Base-by-base conservation (phyloP, 192 early-diverging fungal species). In the Phycomyces blakesleeanus region DNA sequence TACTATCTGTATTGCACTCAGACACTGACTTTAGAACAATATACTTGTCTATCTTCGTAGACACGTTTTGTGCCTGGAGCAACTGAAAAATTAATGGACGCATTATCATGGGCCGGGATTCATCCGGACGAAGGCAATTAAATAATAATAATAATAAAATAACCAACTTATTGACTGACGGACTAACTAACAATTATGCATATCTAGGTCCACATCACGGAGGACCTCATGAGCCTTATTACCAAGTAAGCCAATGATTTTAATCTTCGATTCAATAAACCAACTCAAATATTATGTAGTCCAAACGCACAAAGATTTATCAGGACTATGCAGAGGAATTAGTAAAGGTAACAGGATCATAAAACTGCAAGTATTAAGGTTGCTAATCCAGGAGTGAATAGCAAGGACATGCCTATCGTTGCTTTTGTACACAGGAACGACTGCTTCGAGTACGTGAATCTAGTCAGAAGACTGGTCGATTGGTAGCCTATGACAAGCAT, bases 361-460 rank as follows among this genome's bases (percentile, higher is more conserved):
- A n/a, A 58, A 11, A 49, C 14, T 61, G 56, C n/a, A 1, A 24
- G 21, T 55, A 3, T 16, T 14, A 40, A 42, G 18, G 27, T 40
- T 21, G 24, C 5, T 38, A 14, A 39, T 27, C 16, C 12, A 39
- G 34, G 11, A 51, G 55, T 15, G 10, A 9, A 15, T 56, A 87
- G 27, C 66, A 73, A 0, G 91, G 86, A 3, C 77, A 85, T 14
- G 95, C 91, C 1, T 98, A 98, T 67, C 80, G 90, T 25, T 98
- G 95, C 69, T 98, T 94, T 63, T 98, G 95, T 75, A 76, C 81
- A 10, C 61, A 83, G 7, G 82, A 90, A 40, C 83, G 90, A 6
- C 76, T 95, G 22, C 77, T 83, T 8, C 54, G 78, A 11, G 72
- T 89, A 9, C 80, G 90, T 1, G 67, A 75, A 27, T 63, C 73